phyloP scores from a whole-genome alignment of 2,329 filamentous ascomycete genomes.

The Neocatenulostroma microsporum region DNA sequence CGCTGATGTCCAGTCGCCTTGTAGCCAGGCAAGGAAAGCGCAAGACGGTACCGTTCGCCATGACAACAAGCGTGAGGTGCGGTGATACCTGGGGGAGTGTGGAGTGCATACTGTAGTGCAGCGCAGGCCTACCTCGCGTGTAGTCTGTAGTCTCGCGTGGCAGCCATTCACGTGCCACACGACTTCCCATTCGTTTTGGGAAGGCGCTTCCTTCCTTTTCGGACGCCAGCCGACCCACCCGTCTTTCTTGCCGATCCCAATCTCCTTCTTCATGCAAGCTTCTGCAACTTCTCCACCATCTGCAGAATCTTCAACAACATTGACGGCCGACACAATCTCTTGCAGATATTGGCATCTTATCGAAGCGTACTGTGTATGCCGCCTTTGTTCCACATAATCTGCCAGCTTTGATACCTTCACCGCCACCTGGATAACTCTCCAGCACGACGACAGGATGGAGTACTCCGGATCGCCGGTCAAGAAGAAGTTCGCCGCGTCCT shows the following conservation, averaged over 20 bases:
- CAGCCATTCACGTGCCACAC: too few relatives aligned
- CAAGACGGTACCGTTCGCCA: too few relatives aligned
- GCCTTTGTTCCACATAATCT: not conserved
- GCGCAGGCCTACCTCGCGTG: too few relatives aligned
- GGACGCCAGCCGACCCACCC: too few relatives aligned
- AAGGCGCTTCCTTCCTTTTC: too few relatives aligned
- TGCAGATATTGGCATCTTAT: conserved; percentile 4
- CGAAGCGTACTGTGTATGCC: not conserved
- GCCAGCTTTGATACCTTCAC: not conserved
- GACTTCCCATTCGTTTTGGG: too few relatives aligned
- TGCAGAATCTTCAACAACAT: conserved; percentile 1
- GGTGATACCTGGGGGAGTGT: too few relatives aligned
- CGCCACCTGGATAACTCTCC: conserved; percentile 1
- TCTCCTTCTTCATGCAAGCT: not conserved
- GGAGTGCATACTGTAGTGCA: too few relatives aligned
- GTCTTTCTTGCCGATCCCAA: not conserved
- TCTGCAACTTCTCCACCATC: not conserved
- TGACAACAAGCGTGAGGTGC: too few relatives aligned
- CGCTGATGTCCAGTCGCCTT: too few relatives aligned
- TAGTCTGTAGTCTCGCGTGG: too few relatives aligned
- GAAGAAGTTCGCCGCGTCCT: conserved; percentile 12
- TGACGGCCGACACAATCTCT: not conserved
- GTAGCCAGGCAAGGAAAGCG: too few relatives aligned
- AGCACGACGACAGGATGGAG: conserved; percentile 6
- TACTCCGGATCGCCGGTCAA: conserved; percentile 11